These are phyloP conservation scores for Scutellaria galericulata DNA, from an alignment of 257 asterid species.

Conservation along the genomic window DNA sequence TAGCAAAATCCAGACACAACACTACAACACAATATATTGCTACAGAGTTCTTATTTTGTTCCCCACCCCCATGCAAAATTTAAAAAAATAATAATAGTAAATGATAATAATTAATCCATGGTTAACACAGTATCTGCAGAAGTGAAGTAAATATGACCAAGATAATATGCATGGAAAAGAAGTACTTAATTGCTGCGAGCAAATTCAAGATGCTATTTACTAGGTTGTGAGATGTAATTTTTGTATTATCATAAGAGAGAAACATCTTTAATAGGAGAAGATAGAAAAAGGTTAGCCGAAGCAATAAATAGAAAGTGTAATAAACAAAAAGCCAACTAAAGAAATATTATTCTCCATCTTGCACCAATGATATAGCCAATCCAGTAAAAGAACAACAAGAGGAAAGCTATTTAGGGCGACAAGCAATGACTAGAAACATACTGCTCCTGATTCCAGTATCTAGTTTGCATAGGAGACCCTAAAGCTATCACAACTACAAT, in stretches of 20 bases:
- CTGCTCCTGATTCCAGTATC: neutral
- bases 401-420: neutral
- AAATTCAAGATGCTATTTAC: neutral
- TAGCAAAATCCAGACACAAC: conserved; percentile 6
- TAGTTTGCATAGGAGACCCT: neutral
- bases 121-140: neutral
- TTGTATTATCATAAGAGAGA: neutral
- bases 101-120: neutral
- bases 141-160: conserved; percentile 2
- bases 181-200: neutral
- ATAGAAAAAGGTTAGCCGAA: neutral
- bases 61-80: neutral
- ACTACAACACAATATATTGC: neutral
- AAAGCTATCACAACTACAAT: neutral
- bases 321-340: neutral
- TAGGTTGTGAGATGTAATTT: conserved; percentile 2
- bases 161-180: neutral
- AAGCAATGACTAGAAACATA: neutral
- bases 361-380: neutral
- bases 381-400: neutral
- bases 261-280: neutral
- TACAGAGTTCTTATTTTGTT: too few species aligned
- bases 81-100: too few species aligned
- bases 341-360: neutral
- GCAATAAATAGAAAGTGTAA: neutral